Evolutionary conservation across 2,329 filamentous ascomycete genomes (phyloP).

Genomic region (Fusarium marasasianum): DNA sequence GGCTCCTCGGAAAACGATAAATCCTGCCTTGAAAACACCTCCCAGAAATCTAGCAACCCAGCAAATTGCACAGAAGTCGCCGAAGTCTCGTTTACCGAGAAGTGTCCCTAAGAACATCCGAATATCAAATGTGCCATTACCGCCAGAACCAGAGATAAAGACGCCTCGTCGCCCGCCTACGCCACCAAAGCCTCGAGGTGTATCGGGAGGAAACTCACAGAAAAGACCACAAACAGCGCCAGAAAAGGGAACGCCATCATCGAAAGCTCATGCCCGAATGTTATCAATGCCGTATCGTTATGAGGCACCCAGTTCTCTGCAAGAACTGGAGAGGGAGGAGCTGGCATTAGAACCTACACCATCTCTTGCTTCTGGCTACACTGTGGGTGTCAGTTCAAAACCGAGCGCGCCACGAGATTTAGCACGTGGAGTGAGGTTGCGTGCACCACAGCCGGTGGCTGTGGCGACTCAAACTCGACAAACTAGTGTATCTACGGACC

Average conservation of each 20-base stretch:
- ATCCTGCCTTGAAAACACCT: neutral
- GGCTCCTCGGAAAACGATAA: neutral
- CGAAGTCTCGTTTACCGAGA: slow-evolving; percentile 13
- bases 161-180: slow-evolving; percentile 25
- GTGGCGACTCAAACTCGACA: slow-evolving; percentile 6
- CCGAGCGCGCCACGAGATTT: neutral
- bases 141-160: slow-evolving; percentile 22
- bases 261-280: neutral
- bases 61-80: slow-evolving; percentile 7
- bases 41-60: neutral
- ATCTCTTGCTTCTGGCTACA: slow-evolving; percentile 8
- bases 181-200: slow-evolving; percentile 25
- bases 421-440: neutral
- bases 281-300: slow-evolving; percentile 11
- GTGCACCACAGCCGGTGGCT: slow-evolving; percentile 10
- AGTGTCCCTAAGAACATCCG: slow-evolving; percentile 3
- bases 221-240: slow-evolving; percentile 13
- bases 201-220: neutral
- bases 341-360: slow-evolving; percentile 11
- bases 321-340: slow-evolving; percentile 11
- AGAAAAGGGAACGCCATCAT: neutral
- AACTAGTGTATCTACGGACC: slow-evolving; percentile 6
- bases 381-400: neutral
- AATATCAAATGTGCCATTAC: slow-evolving; percentile 15
- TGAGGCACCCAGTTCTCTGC: slow-evolving; percentile 4